phyloP scores from a whole-genome alignment of 257 asterid genomes.

The Solanum clarkiae region DNA sequence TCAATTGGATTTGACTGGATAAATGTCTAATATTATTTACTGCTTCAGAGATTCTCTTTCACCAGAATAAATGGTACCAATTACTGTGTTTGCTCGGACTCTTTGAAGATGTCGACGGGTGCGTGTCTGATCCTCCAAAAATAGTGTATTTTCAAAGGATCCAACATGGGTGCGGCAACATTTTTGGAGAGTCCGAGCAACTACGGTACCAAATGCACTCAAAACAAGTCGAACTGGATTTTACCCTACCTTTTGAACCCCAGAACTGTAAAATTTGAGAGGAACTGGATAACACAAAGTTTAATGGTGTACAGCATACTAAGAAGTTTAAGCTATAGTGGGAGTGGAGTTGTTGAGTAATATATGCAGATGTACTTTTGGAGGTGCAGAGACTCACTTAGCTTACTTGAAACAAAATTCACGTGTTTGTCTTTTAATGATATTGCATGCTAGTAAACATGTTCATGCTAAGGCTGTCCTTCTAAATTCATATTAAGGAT shows the following conservation, averaged over 20 bases:
- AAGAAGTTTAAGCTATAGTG: neutral
- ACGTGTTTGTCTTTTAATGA: neutral
- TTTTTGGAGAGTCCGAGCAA: no score
- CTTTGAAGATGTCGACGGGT: no score
- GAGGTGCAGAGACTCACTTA: neutral
- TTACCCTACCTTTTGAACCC: neutral
- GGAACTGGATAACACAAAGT: neutral
- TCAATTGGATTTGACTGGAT: neutral
- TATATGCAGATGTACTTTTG: neutral
- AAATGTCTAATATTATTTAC: neutral
- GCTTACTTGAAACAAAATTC: neutral
- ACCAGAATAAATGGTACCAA: neutral
- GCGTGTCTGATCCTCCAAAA: no score
- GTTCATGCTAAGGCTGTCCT: neutral
- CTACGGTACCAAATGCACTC: neutral
- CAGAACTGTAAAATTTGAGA: neutral
- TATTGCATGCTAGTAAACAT: neutral
- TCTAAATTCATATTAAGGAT: neutral
- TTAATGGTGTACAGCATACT: neutral
- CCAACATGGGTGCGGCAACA: no score
- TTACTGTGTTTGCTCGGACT: no score
- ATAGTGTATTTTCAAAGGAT: no score
- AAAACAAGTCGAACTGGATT: neutral
- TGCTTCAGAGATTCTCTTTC: neutral
- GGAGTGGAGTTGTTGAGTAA: neutral